Conservation (phyloP, 169 alveolate species). For the Eimeria maxima region DNA sequence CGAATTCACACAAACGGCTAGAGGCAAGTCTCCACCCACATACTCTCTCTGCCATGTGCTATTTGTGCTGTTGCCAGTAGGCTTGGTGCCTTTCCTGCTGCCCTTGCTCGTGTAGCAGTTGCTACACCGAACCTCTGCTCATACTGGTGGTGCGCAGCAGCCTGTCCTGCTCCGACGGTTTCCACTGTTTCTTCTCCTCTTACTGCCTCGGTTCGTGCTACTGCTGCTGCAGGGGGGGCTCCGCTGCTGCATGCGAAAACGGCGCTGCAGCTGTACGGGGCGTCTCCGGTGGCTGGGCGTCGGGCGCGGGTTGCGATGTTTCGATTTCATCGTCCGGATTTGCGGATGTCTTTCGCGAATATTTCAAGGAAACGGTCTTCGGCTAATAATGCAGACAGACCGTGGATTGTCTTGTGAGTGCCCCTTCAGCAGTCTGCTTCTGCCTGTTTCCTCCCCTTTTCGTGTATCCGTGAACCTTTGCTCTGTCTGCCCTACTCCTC, state of each 20-base stretch:
- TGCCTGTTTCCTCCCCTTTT: neutral
- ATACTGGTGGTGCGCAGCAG: neutral
- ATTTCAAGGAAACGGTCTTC: neutral
- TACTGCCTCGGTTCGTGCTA: neutral
- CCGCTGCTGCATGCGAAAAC: constrained; percentile 87
- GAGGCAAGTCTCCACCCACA: constrained; percentile 20
- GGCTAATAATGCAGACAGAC: constrained; percentile 37
- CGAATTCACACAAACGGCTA: constrained; percentile 30
- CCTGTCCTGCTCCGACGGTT: neutral
- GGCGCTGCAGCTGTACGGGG: constrained; percentile 88
- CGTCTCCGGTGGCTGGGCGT: constrained; percentile 90
- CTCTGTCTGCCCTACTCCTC: neutral
- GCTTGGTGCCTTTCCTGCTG: neutral
- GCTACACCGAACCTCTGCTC: neutral
- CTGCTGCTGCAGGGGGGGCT: constrained; percentile 79
- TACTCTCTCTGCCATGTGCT: neutral
- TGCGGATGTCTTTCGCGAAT: constrained; percentile 85
- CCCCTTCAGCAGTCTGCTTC: neutral
- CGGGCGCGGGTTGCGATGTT: constrained; percentile 87
- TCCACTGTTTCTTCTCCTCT: neutral
- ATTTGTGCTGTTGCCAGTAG: neutral
- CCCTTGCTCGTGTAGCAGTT: neutral
- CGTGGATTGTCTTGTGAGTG: constrained; percentile 77
- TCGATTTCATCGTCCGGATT: constrained; percentile 91
- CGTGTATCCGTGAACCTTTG: neutral